Base-by-base conservation (phyloP, 768 basidiomycete species). In the Tremella mesenterica region DNA sequence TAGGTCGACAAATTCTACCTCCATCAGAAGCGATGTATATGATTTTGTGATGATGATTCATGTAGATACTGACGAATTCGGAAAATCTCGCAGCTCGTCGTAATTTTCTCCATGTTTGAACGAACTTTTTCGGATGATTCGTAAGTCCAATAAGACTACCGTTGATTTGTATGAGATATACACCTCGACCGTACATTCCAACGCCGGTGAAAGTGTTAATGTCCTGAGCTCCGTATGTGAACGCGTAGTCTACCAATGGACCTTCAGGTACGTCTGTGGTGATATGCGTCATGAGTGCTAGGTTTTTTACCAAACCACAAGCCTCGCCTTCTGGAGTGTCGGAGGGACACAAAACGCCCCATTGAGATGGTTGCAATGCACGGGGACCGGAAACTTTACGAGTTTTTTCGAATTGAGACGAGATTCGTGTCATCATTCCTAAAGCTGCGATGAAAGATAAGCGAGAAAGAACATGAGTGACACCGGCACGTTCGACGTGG, bases 301-400 rank as follows among this genome's bases (percentile, higher is more conserved):
- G 76, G 75, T 99, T 99, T 78, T 99, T 99, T 43, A 99, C 95
- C 54, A 99, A 76, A 23, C 95, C 95, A 69, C 95, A 99, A 16
- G 95, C 95, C 76, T 99, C 95, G 70, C 95, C 95, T 83, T 99
- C 95, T 0, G 95, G 95, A 0, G 95, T 99, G 74, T 99, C 95
- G 70, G 88, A 90, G 0, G 95, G 89, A 75, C 95, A 99, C 18
- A 97, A 77, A 77, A 99, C 88, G 31, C 95, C 95, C 95, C 95
- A 99, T 75, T 99, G 95, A 79, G 85, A 88, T 4, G 95, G 93
- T 70, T 99, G 95, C 56, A 99, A 74, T 20, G 93, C 92, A 64
- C 95, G 82, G 27, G 95, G 95, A 36, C 95, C 95, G 61, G 89
- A 93, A 55, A 99, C 95, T 73, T 99, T 99, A 54, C 95, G 79